Conservation (phyloP, 305 asterid genomes). For the Stenogyne calaminthoides region DNA sequence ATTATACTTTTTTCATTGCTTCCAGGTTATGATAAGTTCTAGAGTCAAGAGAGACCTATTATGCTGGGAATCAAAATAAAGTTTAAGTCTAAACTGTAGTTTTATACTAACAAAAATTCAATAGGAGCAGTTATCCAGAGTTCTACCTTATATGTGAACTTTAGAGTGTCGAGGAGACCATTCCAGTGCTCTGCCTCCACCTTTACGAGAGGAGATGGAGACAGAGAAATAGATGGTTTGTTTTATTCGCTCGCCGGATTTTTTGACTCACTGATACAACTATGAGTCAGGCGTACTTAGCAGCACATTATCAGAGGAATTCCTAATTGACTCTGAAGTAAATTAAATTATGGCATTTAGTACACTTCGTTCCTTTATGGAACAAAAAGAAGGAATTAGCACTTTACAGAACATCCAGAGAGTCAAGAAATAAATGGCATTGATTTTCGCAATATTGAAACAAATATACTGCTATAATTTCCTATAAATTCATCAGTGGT, state of each 20-base stretch:
- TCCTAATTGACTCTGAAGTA: constrained; percentile 80
- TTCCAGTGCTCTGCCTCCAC: constrained; percentile 66
- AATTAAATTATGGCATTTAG: constrained; percentile 33
- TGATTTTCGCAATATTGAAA: constrained; percentile 3
- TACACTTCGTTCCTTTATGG: constrained; percentile 27
- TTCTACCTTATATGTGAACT: constrained; percentile 84
- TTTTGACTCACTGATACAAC: constrained; percentile 72
- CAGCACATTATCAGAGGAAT: constrained; percentile 85
- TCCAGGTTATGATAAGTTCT: constrained; percentile 92
- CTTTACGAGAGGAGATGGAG: constrained; percentile 77
- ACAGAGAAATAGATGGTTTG: constrained; percentile 47
- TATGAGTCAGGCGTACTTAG: constrained; percentile 78
- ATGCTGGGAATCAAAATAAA: constrained; percentile 27
- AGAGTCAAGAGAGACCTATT: constrained; percentile 98
- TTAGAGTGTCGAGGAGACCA: constrained; percentile 77
- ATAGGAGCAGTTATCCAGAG: constrained; percentile 18
- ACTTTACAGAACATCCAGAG: constrained; percentile 3
- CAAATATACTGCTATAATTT: constrained; percentile 23
- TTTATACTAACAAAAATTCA: constrained; percentile 12
- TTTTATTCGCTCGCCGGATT: constrained; percentile 53
- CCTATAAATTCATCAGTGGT: neutral
- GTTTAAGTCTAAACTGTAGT: constrained; percentile 12
- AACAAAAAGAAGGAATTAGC: constrained; percentile 19
- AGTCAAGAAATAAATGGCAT: constrained; percentile 19
- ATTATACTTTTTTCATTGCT: constrained; percentile 88